Percentiles rank a stretch among this genome's conserved stretches.
These are phyloP conservation scores for Fusarium domesticum DNA, from an alignment of 2,329 filamentous ascomycete genomes.

Conservation along the genomic window DNA sequence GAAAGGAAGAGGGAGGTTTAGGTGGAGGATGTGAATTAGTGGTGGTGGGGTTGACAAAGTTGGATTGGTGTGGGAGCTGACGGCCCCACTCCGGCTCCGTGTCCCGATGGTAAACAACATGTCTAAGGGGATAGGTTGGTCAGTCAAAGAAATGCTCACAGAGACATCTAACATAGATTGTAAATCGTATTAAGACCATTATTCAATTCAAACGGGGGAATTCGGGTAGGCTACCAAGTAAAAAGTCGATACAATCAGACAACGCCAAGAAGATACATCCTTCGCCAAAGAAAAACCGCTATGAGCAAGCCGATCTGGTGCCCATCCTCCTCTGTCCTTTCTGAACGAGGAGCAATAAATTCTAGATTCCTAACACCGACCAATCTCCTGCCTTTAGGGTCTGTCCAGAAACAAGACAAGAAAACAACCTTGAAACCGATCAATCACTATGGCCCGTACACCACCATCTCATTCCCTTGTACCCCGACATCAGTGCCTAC, in stretches of 20 bases:
- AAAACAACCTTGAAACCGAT: background rate
- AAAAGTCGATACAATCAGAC: background rate
- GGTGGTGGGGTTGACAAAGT: too few species aligned
- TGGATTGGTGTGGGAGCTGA: background rate
- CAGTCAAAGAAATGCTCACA: background rate
- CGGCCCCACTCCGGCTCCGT: background rate
- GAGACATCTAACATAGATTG: background rate
- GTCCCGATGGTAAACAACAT: too few species aligned
- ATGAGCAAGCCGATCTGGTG: too few species aligned
- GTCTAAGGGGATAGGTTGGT: too few species aligned
- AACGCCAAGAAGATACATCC: background rate
- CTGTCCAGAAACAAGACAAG: background rate
- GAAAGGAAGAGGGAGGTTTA: background rate
- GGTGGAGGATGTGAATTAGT: background rate
- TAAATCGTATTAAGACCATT: too few species aligned
- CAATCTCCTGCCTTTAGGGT: too few species aligned
- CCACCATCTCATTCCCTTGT: conserved; percentile 36
- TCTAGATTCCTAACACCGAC: too few species aligned
- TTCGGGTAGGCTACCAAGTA: too few species aligned
- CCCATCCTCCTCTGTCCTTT: too few species aligned
- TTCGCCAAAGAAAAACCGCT: background rate
- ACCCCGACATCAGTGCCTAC: conserved; percentile 28
- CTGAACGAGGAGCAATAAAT: too few species aligned
- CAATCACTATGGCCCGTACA: conserved; percentile 30
- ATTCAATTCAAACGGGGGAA: too few species aligned